A percentile compares a stretch with the other conserved stretches of the same genome.
Conservation (phyloP, 2,329 filamentous ascomycete species). For the Talaromyces sp. region DNA sequence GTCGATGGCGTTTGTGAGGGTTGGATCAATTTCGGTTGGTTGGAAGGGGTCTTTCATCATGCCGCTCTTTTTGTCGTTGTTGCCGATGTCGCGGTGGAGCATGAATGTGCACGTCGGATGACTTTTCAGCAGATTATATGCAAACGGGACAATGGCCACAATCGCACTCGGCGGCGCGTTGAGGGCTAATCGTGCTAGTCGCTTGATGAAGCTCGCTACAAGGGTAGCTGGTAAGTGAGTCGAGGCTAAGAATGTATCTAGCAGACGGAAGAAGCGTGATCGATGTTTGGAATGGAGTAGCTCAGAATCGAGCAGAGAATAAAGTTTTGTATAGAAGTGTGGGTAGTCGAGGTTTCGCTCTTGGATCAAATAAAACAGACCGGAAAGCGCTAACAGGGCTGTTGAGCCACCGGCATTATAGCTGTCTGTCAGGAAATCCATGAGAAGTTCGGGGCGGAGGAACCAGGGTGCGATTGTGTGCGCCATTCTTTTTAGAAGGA, state of each 20-base stretch:
- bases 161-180: conserved; percentile 85
- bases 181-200: conserved; percentile 79
- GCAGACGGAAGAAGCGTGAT: conserved; percentile 84
- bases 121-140: conserved; percentile 88
- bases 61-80: conserved; percentile 54
- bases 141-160: conserved; percentile 84
- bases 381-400: conserved; percentile 82
- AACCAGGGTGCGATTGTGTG: conserved; percentile 86
- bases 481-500: conserved; percentile 70
- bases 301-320: conserved; percentile 81
- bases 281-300: conserved; percentile 92
- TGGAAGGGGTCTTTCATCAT: conserved; percentile 74
- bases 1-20: conserved; percentile 81
- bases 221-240: conserved; percentile 88
- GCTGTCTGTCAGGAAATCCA: conserved; percentile 95
- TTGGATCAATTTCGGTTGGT: conserved; percentile 72
- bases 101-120: conserved; percentile 94
- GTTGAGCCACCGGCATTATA: conserved; percentile 84
- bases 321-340: conserved; percentile 88
- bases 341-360: conserved; percentile 95
- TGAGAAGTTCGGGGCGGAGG: conserved; percentile 77
- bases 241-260: conserved; percentile 86
- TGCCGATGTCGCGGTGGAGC: conserved; percentile 73
- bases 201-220: conserved; percentile 94
- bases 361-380: conserved; percentile 91